A percentile compares a stretch with the other conserved stretches of the same genome.
Conservation (phyloP, 2,329 filamentous ascomycete species). For the Myriosclerotinia scirpicola region DNA sequence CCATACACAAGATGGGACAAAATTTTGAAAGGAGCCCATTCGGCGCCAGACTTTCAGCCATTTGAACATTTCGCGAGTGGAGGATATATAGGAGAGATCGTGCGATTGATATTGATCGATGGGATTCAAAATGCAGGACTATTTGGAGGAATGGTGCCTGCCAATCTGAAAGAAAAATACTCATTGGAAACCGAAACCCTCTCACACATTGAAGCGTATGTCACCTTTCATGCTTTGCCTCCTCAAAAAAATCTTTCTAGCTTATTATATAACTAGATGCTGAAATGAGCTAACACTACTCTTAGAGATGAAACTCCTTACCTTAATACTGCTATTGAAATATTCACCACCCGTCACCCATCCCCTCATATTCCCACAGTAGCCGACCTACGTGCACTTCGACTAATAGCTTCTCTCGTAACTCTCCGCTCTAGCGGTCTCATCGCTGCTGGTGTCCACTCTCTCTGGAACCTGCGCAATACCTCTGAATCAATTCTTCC, state of each 20-base stretch:
- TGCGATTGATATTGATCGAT: conserved; percentile 57
- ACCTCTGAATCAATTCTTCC: conserved; percentile 40
- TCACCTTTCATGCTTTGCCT: conserved; percentile 19
- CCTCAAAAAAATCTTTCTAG: neutral
- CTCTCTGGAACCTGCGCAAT: conserved; percentile 57
- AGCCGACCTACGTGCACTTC: conserved; percentile 53
- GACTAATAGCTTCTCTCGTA: conserved; percentile 54
- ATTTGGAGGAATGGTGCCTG: conserved; percentile 57
- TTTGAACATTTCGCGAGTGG: conserved; percentile 63
- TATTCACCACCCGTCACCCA: conserved; percentile 54
- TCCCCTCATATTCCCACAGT: conserved; percentile 45
- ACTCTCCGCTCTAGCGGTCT: conserved; percentile 59
- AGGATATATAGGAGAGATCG: conserved; percentile 66
- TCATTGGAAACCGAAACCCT: conserved; percentile 61
- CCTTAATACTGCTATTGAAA: conserved; percentile 43
- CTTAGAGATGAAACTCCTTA: conserved; percentile 31
- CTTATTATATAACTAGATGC: neutral
- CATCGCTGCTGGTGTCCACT: conserved; percentile 58
- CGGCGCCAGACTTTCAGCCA: conserved; percentile 60
- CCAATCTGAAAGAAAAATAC: conserved; percentile 53
- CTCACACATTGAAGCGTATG: conserved; percentile 54
- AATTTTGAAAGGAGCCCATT: conserved; percentile 52
- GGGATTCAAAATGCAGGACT: conserved; percentile 55
- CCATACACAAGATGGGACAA: conserved; percentile 63
- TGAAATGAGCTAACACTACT: conserved; percentile 14